These are phyloP conservation scores for Rauvolfia tetraphylla DNA, from an alignment of 257 asterid species.

Conservation along the genomic window DNA sequence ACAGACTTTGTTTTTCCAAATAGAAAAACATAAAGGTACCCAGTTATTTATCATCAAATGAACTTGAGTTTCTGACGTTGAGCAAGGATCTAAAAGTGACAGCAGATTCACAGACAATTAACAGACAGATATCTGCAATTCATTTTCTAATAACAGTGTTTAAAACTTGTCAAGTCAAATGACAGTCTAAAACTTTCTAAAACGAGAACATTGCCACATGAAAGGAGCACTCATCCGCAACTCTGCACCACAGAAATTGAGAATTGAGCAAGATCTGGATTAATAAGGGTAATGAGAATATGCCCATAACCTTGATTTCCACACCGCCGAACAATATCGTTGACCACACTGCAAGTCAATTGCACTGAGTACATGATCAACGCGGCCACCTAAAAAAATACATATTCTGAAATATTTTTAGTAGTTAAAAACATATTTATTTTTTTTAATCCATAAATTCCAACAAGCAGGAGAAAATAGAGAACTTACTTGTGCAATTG, in stretches of 20 bases:
- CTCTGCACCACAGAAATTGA: slow-evolving; percentile 1
- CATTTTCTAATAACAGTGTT: slow-evolving; percentile 15
- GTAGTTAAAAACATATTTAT: too few relatives aligned
- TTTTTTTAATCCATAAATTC: too few relatives aligned
- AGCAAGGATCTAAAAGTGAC: neutral
- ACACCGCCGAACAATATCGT: neutral
- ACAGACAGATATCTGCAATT: slow-evolving; percentile 15
- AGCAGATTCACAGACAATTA: neutral
- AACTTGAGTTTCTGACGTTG: neutral
- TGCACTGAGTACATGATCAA: too few relatives aligned
- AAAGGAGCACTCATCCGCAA: too few relatives aligned
- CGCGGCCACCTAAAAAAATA: too few relatives aligned
- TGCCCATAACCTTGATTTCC: neutral
- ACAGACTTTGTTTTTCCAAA: neutral
- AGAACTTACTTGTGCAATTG: too few relatives aligned
- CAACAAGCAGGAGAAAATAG: too few relatives aligned
- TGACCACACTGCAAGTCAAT: slow-evolving; percentile 11
- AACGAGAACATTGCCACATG: slow-evolving; percentile 18
- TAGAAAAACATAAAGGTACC: neutral
- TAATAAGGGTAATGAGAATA: neutral
- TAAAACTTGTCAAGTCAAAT: slow-evolving; percentile 15
- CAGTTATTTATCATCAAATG: slow-evolving; percentile 4
- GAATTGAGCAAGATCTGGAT: slow-evolving; percentile 11
- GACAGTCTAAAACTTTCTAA: slow-evolving; percentile 8
- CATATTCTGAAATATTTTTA: too few relatives aligned